phyloP scores from a whole-genome alignment of 2,329 filamentous ascomycete species.

The Aspergillus udagawae region DNA sequence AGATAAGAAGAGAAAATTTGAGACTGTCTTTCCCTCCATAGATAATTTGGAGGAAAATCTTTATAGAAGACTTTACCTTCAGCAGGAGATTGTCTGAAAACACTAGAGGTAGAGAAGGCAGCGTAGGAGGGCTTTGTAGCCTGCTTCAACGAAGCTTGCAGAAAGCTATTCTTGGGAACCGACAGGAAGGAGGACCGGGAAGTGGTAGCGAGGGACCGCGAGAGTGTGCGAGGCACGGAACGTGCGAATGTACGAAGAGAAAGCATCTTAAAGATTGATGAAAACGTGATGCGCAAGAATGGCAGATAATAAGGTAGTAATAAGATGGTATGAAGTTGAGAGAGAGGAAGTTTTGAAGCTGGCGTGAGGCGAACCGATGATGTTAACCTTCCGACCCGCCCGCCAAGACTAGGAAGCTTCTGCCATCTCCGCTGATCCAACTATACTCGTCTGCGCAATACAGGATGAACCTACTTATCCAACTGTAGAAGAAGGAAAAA shows the following conservation, averaged over 20 bases:
- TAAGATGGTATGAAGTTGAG: background rate
- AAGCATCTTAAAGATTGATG: conserved; percentile 55
- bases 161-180: conserved; percentile 48
- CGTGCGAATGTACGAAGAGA: conserved; percentile 64
- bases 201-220: conserved; percentile 53
- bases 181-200: conserved; percentile 48
- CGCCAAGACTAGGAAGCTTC: conserved; percentile 16
- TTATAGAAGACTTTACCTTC: conserved; percentile 36
- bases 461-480: background rate
- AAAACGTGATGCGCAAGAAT: background rate
- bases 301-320: background rate
- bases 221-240: conserved; percentile 61
- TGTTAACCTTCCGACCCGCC: conserved; percentile 20
- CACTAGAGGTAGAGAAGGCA: conserved; percentile 45
- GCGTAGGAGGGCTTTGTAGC: conserved; percentile 38
- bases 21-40: background rate
- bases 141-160: conserved; percentile 49
- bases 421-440: background rate
- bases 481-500: too few relatives aligned
- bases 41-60: background rate
- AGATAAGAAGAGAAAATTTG: background rate
- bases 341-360: conserved; percentile 1
- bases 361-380: conserved; percentile 21
- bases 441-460: background rate
- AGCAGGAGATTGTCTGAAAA: conserved; percentile 42